Evolutionary conservation across 306 rosid species (phyloP), one percentile per base, ranked within the genome.

Genomic region (Fragaria iinumae): DNA sequence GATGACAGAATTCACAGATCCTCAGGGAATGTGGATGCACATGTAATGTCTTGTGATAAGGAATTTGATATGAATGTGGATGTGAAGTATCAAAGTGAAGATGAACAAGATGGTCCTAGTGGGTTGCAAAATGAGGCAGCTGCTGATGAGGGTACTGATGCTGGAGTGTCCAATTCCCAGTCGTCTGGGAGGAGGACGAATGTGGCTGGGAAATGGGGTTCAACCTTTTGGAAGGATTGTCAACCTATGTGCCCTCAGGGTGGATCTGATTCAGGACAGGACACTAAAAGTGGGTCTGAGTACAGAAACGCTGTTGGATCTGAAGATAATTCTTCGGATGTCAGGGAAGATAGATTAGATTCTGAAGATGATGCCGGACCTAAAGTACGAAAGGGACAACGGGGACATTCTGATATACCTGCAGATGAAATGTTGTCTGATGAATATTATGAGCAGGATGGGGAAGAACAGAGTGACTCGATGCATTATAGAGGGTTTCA

Each of bases 361-460:
- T 91, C 93, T 60, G 97, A 92, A 78, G 97, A 96, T 78, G 93
- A 91, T 65, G 89, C 81, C 65, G 89, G 84, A 71, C 87, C 80
- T 71, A 91, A 87, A 68, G 90, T 63, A 76, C 86, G 84, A 71
- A 88, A 89, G 88, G 93, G 87, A 84, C 96, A 82, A 48, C 81
- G 83, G 77, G 93, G 86, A 77, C 90, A 87, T 73, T 80, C 91
- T 60, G 96, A 91, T 81, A 95, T 96, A 78, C 96, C 98, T 56
- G 97, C 93, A 11, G 98, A 91, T 69, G 98, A 91, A 86, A 90
- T 93, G 97, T 76, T 96, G 80, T 96, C 99, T 69, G 99, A 96
- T 83, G 99, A 96, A 87, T 96, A 96, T 85, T 96, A 96, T 80
- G 99, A 96, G 88, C 98, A 88, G 84, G 98, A 91, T 78, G 96